Evolutionary conservation across 225 moss, liverwort and hornwort genomes (phyloP), one percentile per base, ranked within the genome.

Genomic region (Physcomitrellopsis africana): DNA sequence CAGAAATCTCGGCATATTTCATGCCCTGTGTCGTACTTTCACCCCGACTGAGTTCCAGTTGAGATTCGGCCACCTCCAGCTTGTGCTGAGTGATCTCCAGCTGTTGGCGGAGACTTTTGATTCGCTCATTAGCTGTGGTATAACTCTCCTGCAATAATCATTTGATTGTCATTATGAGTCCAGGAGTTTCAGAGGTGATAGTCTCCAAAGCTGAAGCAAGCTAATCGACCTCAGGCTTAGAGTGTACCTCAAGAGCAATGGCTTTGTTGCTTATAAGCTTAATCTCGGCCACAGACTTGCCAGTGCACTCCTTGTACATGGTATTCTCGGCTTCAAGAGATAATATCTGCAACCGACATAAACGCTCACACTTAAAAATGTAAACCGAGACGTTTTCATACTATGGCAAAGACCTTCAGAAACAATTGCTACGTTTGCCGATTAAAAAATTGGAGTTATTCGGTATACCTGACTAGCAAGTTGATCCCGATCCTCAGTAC

Each of bases 301-400:
- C 97, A 43, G 94, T 94, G 59, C 94, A 94, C 66, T 97, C 97
- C 77, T 93, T 97, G 46, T 93, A 97, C 77, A 85, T 84, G 45
- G 87, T 80, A 59, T 97, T 97, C 69, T 97, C 97, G 22, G 90
- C 61, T 9, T 77, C 65, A 4, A 97, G 87, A 9, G 79, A 51
- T 74, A 86, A 86, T 44, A 93, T 71, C 88, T 89, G 70, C 72
- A 75, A 13, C 42, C 63, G 32, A 5, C 32, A 37, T 37, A 15
- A 19, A 42, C 9, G 8, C 23, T 11, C 0, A 15, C 5, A 51
- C 16, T 12, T 10, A 60, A 16, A 70, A 60, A 52, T 13, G 16
- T 1, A 15, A 11, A n/a, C 4, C 10, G 8, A 48, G 12, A 0
- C 20, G 12, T 26, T 9, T 15, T 10, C 7, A 9, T 1, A 14